phyloP scores from a whole-genome alignment of 148 eudicot species.

The Rheum nobile region DNA sequence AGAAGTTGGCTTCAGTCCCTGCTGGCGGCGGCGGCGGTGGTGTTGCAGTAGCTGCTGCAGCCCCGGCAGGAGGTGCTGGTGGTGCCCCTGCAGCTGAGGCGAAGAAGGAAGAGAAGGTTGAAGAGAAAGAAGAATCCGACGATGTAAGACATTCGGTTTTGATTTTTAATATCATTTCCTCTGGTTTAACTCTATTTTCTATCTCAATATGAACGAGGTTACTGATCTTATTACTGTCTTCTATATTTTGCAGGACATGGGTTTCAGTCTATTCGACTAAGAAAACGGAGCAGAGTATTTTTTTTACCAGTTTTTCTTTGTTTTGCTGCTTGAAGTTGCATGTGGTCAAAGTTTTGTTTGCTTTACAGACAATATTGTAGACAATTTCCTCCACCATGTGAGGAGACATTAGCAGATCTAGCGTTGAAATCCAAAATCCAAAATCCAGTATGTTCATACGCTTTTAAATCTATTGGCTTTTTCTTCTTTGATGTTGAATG shows the following conservation, averaged over 20 bases:
- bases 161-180: background rate
- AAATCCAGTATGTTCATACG: background rate
- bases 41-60: conserved; percentile 22
- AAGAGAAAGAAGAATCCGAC: conserved; percentile 52
- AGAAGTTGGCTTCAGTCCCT: conserved; percentile 55
- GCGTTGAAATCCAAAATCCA: background rate
- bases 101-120: conserved; percentile 40
- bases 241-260: conserved; percentile 2
- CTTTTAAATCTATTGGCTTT: background rate
- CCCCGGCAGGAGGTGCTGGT: conserved; percentile 13
- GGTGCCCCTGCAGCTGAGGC: conserved; percentile 41
- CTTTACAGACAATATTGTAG: background rate
- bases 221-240: background rate
- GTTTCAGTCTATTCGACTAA: conserved; percentile 7
- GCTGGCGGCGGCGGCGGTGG: conserved; percentile 44
- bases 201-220: background rate
- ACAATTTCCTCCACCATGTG: background rate
- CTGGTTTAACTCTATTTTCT: background rate
- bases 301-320: background rate
- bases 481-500: too few relatives aligned
- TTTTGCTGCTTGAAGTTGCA: background rate
- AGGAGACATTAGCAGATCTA: background rate
- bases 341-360: background rate
- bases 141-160: conserved; percentile 6
- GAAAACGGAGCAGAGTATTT: background rate